Conservation (phyloP, 108 stramenopile genomes). For the Fragilariopsis cylindrus region DNA sequence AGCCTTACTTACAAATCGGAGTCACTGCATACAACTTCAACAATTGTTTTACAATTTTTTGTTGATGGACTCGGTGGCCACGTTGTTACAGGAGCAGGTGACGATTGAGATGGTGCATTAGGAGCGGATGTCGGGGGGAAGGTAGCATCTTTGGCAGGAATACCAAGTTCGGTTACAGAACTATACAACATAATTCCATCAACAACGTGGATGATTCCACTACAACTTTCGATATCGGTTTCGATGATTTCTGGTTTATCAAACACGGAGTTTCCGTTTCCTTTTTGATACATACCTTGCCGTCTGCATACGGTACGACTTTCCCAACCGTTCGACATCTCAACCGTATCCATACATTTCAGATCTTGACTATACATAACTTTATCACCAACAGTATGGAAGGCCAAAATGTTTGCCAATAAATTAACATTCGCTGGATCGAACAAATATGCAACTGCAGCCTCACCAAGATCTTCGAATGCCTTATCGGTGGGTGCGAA, state of each 20-base stretch:
- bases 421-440: conserved; percentile 14
- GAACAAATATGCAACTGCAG: conserved; percentile 1
- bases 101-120: not conserved
- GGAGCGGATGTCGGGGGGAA: not conserved
- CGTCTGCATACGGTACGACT: conserved; percentile 28
- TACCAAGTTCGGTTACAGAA: not conserved
- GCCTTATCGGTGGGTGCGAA: conserved; percentile 59
- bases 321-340: conserved; percentile 42
- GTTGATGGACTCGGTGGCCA: no score
- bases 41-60: not conserved
- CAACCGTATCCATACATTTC: conserved; percentile 25
- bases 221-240: conserved; percentile 10
- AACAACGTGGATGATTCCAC: conserved; percentile 10
- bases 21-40: conserved; percentile 1
- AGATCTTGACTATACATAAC: conserved; percentile 4
- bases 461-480: conserved; percentile 30
- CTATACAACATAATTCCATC: conserved; percentile 15
- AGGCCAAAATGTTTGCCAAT: conserved; percentile 26
- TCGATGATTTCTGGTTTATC: conserved; percentile 13
- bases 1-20: conserved; percentile 10
- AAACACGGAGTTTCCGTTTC: conserved; percentile 15
- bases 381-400: conserved; percentile 17
- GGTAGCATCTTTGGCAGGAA: conserved; percentile 2
- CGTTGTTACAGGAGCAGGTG: not conserved
- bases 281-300: conserved; percentile 17